Base-by-base conservation (phyloP, 2,329 filamentous ascomycete genomes). In the Nemania diffusa region DNA sequence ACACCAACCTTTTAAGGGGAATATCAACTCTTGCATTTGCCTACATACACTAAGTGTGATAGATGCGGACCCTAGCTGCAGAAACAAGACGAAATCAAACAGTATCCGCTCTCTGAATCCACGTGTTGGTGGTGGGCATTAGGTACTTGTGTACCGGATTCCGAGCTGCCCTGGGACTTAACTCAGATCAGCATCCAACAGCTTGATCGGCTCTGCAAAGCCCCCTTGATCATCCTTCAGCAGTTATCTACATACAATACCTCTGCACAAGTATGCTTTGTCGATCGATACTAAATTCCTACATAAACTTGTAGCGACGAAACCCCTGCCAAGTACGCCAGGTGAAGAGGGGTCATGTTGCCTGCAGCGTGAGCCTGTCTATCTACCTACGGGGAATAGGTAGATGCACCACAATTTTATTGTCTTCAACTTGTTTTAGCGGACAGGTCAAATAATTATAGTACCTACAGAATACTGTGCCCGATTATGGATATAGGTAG, bases 191-290 rank as follows among this genome's bases (percentile, higher is more conserved):
- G 27, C 42, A 17, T n/a, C 40, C 20, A 44, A 37, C 42, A 17
- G 26, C 40, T 40, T 64, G 22, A 50, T 55, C 27, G 27, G n/a
- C 62, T 51, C 48, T 24, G 51, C 42, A 20, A 50, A 48, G 52
- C 29, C 59, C 24, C 40, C 57, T 48, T 24, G 15, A 52, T 48
- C 50, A 55, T 24, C 44, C 53, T 22, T 26, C 20, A 22, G 24
- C 50, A 46, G 37, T 17, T 15, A 15, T 24, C 24, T 24, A 48
- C 44, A n/a, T 40, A 42, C 50, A 32, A 22, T 9, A 26, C 50
- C n/a, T 44, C 8, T n/a, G 13, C 17, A 32, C 29, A n/a, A n/a
- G n/a, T n/a, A n/a, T n/a, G n/a, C n/a, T n/a, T n/a, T n/a, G n/a
- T n/a, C n/a, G n/a, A n/a, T n/a, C n/a, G n/a, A n/a, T 44, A 20